phyloP scores from a whole-genome alignment of 352 stramenopile species.

The Phytophthora europaea region DNA sequence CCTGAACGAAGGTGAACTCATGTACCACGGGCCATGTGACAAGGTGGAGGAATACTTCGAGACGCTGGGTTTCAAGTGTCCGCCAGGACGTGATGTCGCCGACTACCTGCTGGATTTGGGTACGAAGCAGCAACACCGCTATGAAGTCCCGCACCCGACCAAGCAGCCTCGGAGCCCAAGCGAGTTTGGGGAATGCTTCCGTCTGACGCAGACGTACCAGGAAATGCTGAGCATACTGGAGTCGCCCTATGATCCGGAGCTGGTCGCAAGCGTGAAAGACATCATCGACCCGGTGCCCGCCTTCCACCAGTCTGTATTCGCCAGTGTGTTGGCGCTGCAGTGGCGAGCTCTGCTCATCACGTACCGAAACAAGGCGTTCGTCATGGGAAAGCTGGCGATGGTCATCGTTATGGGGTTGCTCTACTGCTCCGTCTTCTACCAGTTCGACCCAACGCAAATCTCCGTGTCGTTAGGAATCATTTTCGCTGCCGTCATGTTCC shows the following conservation, averaged over 20 bases:
- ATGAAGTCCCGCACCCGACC: conserved; percentile 13
- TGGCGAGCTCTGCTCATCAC: conserved; percentile 53
- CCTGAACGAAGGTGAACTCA: conserved; percentile 63
- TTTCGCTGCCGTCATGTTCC: conserved; percentile 76
- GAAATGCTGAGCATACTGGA: conserved; percentile 40
- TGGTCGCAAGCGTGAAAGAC: conserved; percentile 19
- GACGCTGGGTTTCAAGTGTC: conserved; percentile 44
- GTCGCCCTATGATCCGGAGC: conserved; percentile 12
- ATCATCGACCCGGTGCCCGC: conserved; percentile 29
- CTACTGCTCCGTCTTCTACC: conserved; percentile 34
- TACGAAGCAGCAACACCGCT: conserved; percentile 39
- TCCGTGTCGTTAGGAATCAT: conserved; percentile 60
- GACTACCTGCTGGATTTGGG: conserved; percentile 42
- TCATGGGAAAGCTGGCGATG: conserved; percentile 34
- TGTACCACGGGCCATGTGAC: conserved; percentile 63
- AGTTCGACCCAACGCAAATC: conserved; percentile 26
- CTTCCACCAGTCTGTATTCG: conserved; percentile 74
- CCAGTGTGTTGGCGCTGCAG: conserved; percentile 61
- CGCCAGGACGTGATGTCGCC: conserved; percentile 39
- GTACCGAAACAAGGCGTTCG: conserved; percentile 33
- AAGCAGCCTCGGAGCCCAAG: conserved; percentile 25
- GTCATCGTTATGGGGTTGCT: conserved; percentile 37
- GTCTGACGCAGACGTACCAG: conserved; percentile 44
- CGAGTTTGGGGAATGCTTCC: conserved; percentile 39
- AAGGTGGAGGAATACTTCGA: conserved; percentile 47